Percentiles rank a stretch among this genome's conserved stretches.
Evolutionary conservation across 2,329 filamentous ascomycete genomes (phyloP).

Genomic region (Westerdykella aurantiaca): DNA sequence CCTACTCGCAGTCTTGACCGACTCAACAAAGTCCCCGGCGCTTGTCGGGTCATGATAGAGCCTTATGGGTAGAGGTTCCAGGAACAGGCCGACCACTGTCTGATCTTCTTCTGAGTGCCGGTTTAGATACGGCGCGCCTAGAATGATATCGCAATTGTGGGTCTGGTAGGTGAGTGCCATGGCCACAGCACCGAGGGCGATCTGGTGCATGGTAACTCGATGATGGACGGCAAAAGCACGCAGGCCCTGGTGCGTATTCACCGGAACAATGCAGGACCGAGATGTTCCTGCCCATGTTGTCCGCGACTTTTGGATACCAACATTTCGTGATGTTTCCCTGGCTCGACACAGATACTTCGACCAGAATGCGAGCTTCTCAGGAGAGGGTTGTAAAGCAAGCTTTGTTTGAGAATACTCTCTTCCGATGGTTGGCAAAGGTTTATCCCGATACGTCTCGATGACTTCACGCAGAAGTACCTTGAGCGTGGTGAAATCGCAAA

Average conservation of each 20-base stretch:
- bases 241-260: neutral
- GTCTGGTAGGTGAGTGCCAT: constrained; percentile 9
- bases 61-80: constrained; percentile 27
- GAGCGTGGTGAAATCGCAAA: constrained; percentile 31
- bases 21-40: constrained; percentile 3
- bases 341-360: constrained; percentile 2
- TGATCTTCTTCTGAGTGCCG: constrained; percentile 15
- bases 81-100: constrained; percentile 23
- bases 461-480: constrained; percentile 23
- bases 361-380: constrained; percentile 7
- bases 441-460: constrained; percentile 11
- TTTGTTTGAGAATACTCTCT: constrained; percentile 1
- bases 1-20: constrained; percentile 16
- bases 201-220: constrained; percentile 16
- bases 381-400: constrained; percentile 2
- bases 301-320: neutral
- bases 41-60: constrained; percentile 3
- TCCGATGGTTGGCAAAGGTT: neutral
- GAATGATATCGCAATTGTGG: constrained; percentile 14
- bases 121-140: constrained; percentile 27
- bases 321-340: neutral
- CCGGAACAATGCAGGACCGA: neutral
- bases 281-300: constrained; percentile 5
- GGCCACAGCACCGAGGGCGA: constrained; percentile 16
- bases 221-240: neutral